These are phyloP conservation scores for Calonectria hawksworthii DNA, from an alignment of 2,329 filamentous ascomycete species.

Conservation along the genomic window DNA sequence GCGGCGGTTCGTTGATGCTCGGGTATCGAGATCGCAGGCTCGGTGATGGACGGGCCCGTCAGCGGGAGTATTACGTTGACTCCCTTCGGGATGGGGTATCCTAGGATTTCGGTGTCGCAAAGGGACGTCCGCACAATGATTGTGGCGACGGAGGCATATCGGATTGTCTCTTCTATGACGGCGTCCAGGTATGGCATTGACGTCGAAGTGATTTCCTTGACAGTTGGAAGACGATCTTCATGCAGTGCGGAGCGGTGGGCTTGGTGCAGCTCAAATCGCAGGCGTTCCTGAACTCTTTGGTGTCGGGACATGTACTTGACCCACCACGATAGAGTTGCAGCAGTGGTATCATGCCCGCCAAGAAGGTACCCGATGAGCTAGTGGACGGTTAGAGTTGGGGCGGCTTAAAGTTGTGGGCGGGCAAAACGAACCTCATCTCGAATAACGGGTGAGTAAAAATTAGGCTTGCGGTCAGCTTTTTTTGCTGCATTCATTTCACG, in stretches of 20 bases:
- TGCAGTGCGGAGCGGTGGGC: slow-evolving; percentile 38
- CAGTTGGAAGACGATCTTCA: slow-evolving; percentile 45
- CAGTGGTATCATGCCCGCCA: slow-evolving; percentile 49
- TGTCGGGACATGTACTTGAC: slow-evolving; percentile 45
- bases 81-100: slow-evolving; percentile 51
- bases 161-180: slow-evolving; percentile 53
- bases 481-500: slow-evolving; percentile 50
- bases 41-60: slow-evolving; percentile 47
- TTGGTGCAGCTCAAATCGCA: slow-evolving; percentile 44
- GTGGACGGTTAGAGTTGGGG: background rate
- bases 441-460: slow-evolving; percentile 51
- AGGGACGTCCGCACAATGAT: slow-evolving; percentile 48
- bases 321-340: slow-evolving; percentile 47
- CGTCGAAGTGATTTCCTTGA: slow-evolving; percentile 46
- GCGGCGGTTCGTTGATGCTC: slow-evolving; percentile 47
- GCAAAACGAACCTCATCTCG: slow-evolving; percentile 50
- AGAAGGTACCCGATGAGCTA: slow-evolving; percentile 48
- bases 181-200: slow-evolving; percentile 55
- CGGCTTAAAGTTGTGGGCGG: background rate
- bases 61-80: slow-evolving; percentile 49
- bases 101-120: slow-evolving; percentile 51
- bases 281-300: slow-evolving; percentile 39
- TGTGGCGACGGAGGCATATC: slow-evolving; percentile 47
- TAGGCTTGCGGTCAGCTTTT: slow-evolving; percentile 46
- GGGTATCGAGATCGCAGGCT: slow-evolving; percentile 43